Evolutionary conservation across 345 rosid species (phyloP).

Genomic region (Rhizophora mangle): DNA sequence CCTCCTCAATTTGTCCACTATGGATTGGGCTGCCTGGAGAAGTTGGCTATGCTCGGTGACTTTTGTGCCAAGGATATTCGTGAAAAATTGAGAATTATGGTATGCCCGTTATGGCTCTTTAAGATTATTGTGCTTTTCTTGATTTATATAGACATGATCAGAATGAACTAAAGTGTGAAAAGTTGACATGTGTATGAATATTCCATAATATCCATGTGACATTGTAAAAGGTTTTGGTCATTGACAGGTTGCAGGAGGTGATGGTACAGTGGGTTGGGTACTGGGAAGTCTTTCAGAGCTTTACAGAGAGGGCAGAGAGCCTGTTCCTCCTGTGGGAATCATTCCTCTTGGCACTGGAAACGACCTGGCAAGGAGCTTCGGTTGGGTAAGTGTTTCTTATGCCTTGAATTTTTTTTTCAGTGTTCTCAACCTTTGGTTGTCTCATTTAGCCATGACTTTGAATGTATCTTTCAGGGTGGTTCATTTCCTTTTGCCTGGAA

Average conservation of each 20-base stretch:
- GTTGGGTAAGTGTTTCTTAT: slow-evolving; percentile 66
- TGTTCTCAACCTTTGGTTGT: slow-evolving; percentile 16
- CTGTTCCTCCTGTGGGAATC: slow-evolving; percentile 85
- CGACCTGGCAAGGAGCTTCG: slow-evolving; percentile 88
- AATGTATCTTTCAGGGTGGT: slow-evolving; percentile 66
- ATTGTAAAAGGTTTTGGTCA: slow-evolving; percentile 7
- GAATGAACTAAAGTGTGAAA: neutral
- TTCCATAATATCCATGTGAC: neutral
- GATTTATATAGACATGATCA: neutral
- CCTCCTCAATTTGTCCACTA: slow-evolving; percentile 69
- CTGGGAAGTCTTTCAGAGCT: slow-evolving; percentile 80
- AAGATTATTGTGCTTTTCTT: slow-evolving; percentile 10
- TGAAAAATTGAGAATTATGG: slow-evolving; percentile 76
- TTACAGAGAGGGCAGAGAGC: slow-evolving; percentile 43
- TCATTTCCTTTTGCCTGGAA: slow-evolving; percentile 96
- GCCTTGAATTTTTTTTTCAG: slow-evolving; percentile 17
- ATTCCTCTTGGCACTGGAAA: slow-evolving; percentile 97
- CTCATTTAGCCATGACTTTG: slow-evolving; percentile 20
- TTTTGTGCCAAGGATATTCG: slow-evolving; percentile 75
- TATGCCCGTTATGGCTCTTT: slow-evolving; percentile 25
- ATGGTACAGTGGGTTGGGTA: slow-evolving; percentile 99
- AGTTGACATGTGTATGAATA: neutral
- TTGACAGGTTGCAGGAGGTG: slow-evolving; percentile 97
- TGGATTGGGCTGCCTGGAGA: slow-evolving; percentile 83
- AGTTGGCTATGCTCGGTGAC: slow-evolving; percentile 67